Conservation (phyloP, 202 grass and related monocot genomes). For the Zoysia matrella region DNA sequence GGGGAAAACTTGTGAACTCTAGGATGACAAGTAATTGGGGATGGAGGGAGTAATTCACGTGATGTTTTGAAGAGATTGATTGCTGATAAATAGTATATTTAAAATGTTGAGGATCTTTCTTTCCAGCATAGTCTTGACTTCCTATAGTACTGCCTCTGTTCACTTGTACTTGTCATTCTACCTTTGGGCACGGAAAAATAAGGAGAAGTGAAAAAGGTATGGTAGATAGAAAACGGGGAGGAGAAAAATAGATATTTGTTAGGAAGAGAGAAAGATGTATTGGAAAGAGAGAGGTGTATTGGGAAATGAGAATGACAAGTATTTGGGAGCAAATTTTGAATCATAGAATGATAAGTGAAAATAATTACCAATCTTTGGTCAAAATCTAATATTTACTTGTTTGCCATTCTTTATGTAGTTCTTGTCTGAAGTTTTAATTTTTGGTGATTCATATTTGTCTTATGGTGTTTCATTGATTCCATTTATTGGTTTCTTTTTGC, state of each 20-base stretch:
- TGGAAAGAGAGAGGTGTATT: no score
- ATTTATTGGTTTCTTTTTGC: constrained; percentile 37
- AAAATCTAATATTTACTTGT: constrained; percentile 36
- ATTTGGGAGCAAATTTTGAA: no score
- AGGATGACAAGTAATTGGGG: no score
- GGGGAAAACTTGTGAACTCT: no score
- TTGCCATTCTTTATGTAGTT: constrained; percentile 29
- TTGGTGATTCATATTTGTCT: neutral
- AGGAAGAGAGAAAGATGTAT: no score
- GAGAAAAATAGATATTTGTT: no score
- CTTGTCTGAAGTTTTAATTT: constrained; percentile 22
- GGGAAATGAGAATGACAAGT: no score
- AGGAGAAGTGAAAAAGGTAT: no score
- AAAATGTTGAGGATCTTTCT: neutral
- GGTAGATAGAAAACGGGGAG: no score
- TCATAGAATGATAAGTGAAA: no score
- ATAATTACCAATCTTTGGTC: constrained; percentile 13
- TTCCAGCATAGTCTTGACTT: constrained; percentile 23
- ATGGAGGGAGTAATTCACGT: neutral
- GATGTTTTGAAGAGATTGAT: constrained; percentile 26
- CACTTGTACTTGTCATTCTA: no score
- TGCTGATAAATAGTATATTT: constrained; percentile 21
- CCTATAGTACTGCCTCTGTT: neutral
- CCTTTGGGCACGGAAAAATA: no score
- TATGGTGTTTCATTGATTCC: constrained; percentile 19